These are phyloP conservation scores for Dendrobium nobile DNA, from an alignment of 106 monocot genomes.

Conservation along the genomic window DNA sequence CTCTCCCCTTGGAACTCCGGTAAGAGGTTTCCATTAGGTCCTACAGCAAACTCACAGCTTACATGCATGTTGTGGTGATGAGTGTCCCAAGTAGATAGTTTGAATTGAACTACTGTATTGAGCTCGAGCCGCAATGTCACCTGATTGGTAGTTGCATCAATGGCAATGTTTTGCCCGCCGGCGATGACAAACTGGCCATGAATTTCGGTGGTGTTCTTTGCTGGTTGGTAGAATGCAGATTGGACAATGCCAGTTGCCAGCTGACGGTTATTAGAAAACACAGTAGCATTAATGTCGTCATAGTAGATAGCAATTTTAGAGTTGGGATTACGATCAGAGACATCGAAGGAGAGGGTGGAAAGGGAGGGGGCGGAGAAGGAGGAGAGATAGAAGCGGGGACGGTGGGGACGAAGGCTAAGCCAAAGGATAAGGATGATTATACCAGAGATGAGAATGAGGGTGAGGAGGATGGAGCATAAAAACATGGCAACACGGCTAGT, in stretches of 20 bases:
- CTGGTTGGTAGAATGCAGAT: conserved; percentile 48
- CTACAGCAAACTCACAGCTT: conserved; percentile 32
- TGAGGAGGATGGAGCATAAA: conserved; percentile 60
- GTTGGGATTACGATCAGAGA: conserved; percentile 65
- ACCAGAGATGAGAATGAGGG: conserved; percentile 47
- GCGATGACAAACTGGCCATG: conserved; percentile 19
- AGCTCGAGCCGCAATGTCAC: conserved; percentile 34
- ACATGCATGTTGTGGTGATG: conserved; percentile 40
- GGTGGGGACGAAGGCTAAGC: conserved; percentile 80
- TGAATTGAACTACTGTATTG: conserved; percentile 36
- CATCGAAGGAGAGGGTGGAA: conserved; percentile 40
- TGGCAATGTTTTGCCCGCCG: neutral
- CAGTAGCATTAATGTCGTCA: conserved; percentile 32
- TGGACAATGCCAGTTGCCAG: conserved; percentile 27
- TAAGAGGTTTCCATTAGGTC: conserved; percentile 35
- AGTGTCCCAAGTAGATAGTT: conserved; percentile 44
- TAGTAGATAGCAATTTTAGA: conserved; percentile 67
- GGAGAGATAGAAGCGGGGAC: conserved; percentile 55
- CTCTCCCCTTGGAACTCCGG: conserved; percentile 17
- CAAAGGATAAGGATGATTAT: conserved; percentile 65
- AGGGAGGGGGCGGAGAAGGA: conserved; percentile 32
- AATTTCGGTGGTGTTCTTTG: conserved; percentile 58
- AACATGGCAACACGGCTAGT: conserved; percentile 29
- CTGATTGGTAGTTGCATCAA: conserved; percentile 7
- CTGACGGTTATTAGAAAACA: conserved; percentile 39